These are phyloP conservation scores for Tulasnella sp. DNA, from an alignment of 768 basidiomycete species.

Conservation along the genomic window DNA sequence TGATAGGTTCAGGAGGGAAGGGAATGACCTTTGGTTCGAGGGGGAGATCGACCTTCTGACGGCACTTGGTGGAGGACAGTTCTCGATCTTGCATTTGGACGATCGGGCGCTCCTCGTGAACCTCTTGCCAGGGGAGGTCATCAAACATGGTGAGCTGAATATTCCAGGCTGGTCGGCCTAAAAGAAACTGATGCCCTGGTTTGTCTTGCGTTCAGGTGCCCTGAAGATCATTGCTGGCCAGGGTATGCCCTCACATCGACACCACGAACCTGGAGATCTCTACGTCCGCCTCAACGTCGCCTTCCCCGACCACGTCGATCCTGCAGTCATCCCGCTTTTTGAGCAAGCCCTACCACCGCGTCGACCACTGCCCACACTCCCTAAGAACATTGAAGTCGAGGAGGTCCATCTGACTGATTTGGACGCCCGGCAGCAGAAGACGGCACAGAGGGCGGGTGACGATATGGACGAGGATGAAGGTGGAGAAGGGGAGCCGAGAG, in stretches of 20 bases:
- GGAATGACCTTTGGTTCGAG: conserved; percentile 76
- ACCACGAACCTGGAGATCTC: conserved; percentile 93
- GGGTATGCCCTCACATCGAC: conserved; percentile 97
- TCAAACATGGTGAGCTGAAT: conserved; percentile 71
- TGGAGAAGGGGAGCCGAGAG: conserved; percentile 60
- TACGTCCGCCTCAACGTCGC: conserved; percentile 76
- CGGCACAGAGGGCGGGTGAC: conserved; percentile 44
- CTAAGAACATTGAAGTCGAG: conserved; percentile 61
- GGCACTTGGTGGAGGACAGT: conserved; percentile 84
- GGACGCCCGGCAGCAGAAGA: conserved; percentile 49
- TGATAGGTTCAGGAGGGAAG: conserved; percentile 77
- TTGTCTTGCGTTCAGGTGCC: conserved; percentile 53
- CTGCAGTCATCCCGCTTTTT: conserved; percentile 54
- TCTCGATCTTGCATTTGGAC: conserved; percentile 86
- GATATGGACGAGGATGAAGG: conserved; percentile 81
- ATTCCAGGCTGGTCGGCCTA: not conserved
- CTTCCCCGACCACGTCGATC: conserved; percentile 78
- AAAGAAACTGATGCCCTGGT: too few species aligned
- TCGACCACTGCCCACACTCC: conserved; percentile 49
- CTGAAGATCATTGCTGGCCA: conserved; percentile 87
- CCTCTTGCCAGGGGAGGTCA: conserved; percentile 78
- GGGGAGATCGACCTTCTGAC: conserved; percentile 90
- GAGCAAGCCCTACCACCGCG: conserved; percentile 82
- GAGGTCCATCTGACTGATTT: conserved; percentile 77
- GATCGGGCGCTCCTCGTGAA: conserved; percentile 79